These are phyloP conservation scores for Citropsis articulata DNA, from an alignment of 345 rosid genomes.

Conservation along the genomic window DNA sequence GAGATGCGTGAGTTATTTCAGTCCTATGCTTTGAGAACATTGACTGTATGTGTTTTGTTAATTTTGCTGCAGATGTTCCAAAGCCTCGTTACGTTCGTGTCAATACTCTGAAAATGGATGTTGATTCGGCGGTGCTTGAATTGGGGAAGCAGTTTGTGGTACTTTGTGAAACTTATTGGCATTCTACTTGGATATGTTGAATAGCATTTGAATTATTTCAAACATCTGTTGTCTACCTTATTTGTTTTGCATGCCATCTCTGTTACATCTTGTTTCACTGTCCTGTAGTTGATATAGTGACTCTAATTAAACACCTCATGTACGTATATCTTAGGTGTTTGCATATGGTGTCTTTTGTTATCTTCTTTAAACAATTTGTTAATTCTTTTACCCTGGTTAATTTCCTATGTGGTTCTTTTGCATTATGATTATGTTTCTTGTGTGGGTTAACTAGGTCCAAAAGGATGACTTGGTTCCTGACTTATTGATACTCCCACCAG, in stretches of 20 bases:
- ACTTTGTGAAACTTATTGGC: constrained; percentile 18
- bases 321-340: background rate
- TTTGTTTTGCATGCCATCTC: background rate
- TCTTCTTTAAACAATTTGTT: background rate
- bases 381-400: background rate
- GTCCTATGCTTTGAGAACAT: background rate
- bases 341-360: background rate
- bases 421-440: background rate
- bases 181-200: constrained; percentile 13
- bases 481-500: constrained; percentile 74
- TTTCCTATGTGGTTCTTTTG: background rate
- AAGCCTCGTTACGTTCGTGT: constrained; percentile 87
- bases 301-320: background rate
- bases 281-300: background rate
- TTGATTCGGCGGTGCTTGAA: constrained; percentile 57
- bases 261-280: constrained; percentile 5
- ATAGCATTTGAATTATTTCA: background rate
- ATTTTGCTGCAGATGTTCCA: constrained; percentile 46
- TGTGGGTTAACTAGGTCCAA: constrained; percentile 49
- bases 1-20: background rate
- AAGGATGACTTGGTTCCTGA: constrained; percentile 71
- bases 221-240: background rate
- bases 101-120: constrained; percentile 74
- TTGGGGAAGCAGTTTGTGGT: constrained; percentile 59
- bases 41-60: constrained; percentile 8